A percentile compares a stretch with the other conserved stretches of the same genome.
These are phyloP conservation scores for Aspergillus versicolor DNA, from an alignment of 2,329 filamentous ascomycete species.

Conservation along the genomic window DNA sequence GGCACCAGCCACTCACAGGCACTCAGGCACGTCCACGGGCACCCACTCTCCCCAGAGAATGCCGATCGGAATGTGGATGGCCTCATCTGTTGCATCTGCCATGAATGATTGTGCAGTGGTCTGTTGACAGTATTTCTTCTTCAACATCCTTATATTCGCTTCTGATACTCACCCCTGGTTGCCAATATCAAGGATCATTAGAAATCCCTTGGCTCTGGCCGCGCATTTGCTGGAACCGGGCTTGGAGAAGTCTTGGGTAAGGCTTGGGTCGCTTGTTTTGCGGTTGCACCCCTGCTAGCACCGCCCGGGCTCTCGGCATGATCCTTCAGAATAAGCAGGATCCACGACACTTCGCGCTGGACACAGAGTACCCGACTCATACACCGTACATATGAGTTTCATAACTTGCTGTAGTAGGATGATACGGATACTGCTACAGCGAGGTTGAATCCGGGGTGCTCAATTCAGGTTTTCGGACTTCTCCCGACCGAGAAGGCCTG, in stretches of 20 bases:
- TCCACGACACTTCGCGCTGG: not conserved
- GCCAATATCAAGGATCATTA: slow-evolving; percentile 2
- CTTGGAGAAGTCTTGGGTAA: not conserved
- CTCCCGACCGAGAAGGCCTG: too few relatives aligned
- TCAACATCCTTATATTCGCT: not conserved
- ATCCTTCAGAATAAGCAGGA: not conserved
- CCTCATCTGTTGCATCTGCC: not conserved
- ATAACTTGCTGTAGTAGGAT: too few relatives aligned
- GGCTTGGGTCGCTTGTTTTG: slow-evolving; percentile 4
- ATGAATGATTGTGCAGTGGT: not conserved
- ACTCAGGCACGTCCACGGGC: not conserved
- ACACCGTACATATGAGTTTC: too few relatives aligned
- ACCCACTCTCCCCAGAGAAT: too few relatives aligned
- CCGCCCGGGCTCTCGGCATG: not conserved
- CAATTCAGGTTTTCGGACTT: too few relatives aligned
- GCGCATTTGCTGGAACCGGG: not conserved
- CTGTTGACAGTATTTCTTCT: not conserved
- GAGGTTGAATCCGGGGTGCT: too few relatives aligned
- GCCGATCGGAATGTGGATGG: not conserved
- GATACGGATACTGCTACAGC: too few relatives aligned
- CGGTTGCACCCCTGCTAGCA: not conserved
- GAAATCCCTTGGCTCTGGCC: slow-evolving; percentile 1
- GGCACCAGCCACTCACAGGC: too few relatives aligned
- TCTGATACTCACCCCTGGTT: not conserved
- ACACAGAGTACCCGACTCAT: too few relatives aligned